Percentiles rank a stretch among this genome's conserved stretches.
These are phyloP conservation scores for Phialophora tarda DNA, from an alignment of 2,329 filamentous ascomycete species.

Conservation along the genomic window DNA sequence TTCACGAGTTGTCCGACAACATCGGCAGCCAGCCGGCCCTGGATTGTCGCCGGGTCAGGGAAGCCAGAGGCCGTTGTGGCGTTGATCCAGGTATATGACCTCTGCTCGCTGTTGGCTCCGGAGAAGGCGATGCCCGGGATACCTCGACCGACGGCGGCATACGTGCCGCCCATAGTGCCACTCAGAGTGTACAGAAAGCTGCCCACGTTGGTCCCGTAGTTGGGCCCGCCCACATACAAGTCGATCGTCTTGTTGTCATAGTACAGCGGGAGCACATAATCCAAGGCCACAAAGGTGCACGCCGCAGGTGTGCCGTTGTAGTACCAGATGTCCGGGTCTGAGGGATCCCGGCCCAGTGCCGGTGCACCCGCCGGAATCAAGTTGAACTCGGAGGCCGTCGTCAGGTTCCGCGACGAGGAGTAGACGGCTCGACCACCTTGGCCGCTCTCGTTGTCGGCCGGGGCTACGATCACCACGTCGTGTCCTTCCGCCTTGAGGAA, in stretches of 20 bases:
- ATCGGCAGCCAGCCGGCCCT: slow-evolving; percentile 51
- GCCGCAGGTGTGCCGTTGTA: slow-evolving; percentile 65
- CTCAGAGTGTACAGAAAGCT: slow-evolving; percentile 61
- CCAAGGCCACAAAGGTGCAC: slow-evolving; percentile 61
- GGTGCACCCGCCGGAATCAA: slow-evolving; percentile 56
- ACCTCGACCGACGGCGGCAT: slow-evolving; percentile 56
- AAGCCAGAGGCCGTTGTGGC: slow-evolving; percentile 43
- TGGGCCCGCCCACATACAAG: slow-evolving; percentile 61
- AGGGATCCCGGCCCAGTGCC: slow-evolving; percentile 58
- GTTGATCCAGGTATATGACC: slow-evolving; percentile 54
- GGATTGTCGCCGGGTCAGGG: slow-evolving; percentile 51
- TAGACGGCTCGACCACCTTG: slow-evolving; percentile 54
- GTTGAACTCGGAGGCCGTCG: slow-evolving; percentile 48
- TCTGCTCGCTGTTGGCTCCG: slow-evolving; percentile 50
- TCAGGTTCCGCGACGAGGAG: slow-evolving; percentile 42
- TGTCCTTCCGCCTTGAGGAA: slow-evolving; percentile 47
- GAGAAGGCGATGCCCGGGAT: slow-evolving; percentile 60
- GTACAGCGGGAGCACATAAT: slow-evolving; percentile 60
- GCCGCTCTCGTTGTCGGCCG: slow-evolving; percentile 53
- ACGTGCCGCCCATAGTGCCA: slow-evolving; percentile 57
- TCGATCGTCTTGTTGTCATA: slow-evolving; percentile 58
- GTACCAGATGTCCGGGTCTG: slow-evolving; percentile 64
- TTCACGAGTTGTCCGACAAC: slow-evolving; percentile 54
- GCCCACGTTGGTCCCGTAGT: slow-evolving; percentile 61
- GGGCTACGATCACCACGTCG: slow-evolving; percentile 52